Evolutionary conservation across 2,329 filamentous ascomycete species (phyloP), one percentile per base, ranked within the genome.

Genomic region (Botryotinia narcissicola): DNA sequence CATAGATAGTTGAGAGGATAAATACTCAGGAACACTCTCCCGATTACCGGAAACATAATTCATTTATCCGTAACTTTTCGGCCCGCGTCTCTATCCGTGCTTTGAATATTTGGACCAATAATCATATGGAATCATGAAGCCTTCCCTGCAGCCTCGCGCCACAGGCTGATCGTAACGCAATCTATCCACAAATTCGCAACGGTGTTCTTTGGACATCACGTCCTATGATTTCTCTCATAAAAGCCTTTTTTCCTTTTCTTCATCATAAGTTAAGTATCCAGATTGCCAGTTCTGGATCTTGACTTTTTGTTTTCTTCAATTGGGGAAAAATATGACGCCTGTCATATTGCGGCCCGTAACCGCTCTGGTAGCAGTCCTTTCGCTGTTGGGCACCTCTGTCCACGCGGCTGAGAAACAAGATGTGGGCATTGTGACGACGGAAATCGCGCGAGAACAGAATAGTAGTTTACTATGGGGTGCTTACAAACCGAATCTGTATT

Each of bases 381-480:
- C 67, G 42, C 59, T 74, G 9, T 74, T 62, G 0, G 70, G 60
- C 35, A 37, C 22, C 57, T 22, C 42, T 32, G 66, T 57, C 32
- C 54, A 44, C 70, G 78, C 74, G 60, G 78, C 77, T 74, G 79
- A 78, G 70, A 37, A 48, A 22, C 35, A 68, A 42, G 79, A 81
- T 66, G 51, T 77, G 32, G 72, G 76, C 4, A 78, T 80, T 40
- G 67, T 79, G 37, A 77, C 77, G 42, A 76, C 77, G 40, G 84
- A 86, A 78, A 79, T 83, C 69, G 79, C 78, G 10, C 72, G 80
- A 40, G 75, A 76, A 37, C 89, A 89, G 80, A 97, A 98, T 82
- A 88, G 97, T 80, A 95, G 92, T 80, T 86, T 99, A 78, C 87
- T 98, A 85, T 99, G 96, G 96, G 96, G 96, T 0, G 94, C 96